Base-by-base conservation (phyloP, 2,329 filamentous ascomycete species). In the Xylariales sp. region DNA sequence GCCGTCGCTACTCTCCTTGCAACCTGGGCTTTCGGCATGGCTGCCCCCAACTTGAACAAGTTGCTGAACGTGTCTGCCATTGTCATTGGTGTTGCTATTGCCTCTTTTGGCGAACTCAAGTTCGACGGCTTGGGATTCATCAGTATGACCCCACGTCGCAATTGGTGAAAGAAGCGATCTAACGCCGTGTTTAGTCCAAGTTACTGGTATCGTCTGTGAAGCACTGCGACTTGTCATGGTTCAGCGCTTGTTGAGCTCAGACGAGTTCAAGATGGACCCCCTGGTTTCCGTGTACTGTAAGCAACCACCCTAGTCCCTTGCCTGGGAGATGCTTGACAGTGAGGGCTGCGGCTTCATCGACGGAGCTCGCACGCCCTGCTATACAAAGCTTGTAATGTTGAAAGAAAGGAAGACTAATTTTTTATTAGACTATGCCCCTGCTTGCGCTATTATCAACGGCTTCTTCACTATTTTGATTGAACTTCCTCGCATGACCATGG, bases 221-320 rank as follows among this genome's bases (percentile, higher is more conserved):
- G 92, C 93, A 54, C 86, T 93, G 69, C 90, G 93, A 69, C 84
- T 97, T 71, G 91, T 94, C 81, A 93, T 97, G 91, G 93, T 96
- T 56, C 91, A 97, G 83, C 90, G 91, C 68, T 84, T 97, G 75
- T 87, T 97, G 55, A 92, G 90, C 79, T 90, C 87, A 32, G 87
- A 92, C 59, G 92, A 94, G 55, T 82, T 92, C 83, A 94, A 93
- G 85, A 96, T 97, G 93, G 92, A 96, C 77, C 93, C 93, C 45
- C 86, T 97, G 36, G 93, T 96, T 65, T 93, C 92, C 18, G 69
- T 71, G 3, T 71, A 71, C 62, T 43, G 87, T 71, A 71, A 69
- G 69, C 46, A 6, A 43, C 18, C 14, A 28, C 34, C 18, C 18
- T 23, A 23, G 6, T 4, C 3, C n/a, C n/a, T n/a, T 39, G 36